Evolutionary conservation across 352 stramenopile species (phyloP).

Genomic region (Phytopythium sindhum): DNA sequence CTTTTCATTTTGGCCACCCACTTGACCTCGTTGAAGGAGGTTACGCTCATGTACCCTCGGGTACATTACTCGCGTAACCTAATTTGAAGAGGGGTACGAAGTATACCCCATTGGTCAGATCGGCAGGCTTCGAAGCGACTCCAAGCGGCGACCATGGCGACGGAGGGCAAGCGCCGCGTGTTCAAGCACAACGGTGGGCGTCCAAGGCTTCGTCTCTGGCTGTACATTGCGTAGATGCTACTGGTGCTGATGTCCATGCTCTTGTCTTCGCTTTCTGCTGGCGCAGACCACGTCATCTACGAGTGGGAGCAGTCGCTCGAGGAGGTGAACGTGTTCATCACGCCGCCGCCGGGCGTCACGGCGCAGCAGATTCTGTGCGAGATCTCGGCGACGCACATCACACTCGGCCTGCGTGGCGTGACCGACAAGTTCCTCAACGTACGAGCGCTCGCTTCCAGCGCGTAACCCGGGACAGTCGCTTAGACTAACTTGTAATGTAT

Average conservation of each 20-base stretch:
- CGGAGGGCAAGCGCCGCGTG: constrained; percentile 36
- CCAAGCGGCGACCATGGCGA: constrained; percentile 34
- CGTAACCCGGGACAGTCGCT: too few relatives aligned
- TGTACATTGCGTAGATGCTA: background rate
- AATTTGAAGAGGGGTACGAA: too few relatives aligned
- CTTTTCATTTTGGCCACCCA: background rate
- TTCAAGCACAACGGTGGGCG: constrained; percentile 67
- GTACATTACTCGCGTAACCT: too few relatives aligned
- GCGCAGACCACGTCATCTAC: constrained; percentile 86
- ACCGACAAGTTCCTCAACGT: constrained; percentile 93
- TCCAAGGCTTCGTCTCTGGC: background rate
- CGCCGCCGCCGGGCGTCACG: constrained; percentile 79
- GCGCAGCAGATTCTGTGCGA: constrained; percentile 84
- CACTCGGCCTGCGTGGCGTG: constrained; percentile 85
- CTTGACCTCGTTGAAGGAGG: background rate
- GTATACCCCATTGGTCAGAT: too few relatives aligned
- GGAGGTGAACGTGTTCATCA: constrained; percentile 95
- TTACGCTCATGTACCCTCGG: too few relatives aligned
- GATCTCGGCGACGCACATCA: constrained; percentile 88
- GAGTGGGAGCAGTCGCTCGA: constrained; percentile 97
- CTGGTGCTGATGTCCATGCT: background rate
- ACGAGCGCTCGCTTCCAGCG: constrained; percentile 5
- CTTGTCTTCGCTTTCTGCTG: background rate
- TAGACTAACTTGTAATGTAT: background rate
- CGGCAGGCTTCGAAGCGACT: too few relatives aligned